Conservation (phyloP, 768 basidiomycete genomes). For the Coprinopsis strossmayeri region DNA sequence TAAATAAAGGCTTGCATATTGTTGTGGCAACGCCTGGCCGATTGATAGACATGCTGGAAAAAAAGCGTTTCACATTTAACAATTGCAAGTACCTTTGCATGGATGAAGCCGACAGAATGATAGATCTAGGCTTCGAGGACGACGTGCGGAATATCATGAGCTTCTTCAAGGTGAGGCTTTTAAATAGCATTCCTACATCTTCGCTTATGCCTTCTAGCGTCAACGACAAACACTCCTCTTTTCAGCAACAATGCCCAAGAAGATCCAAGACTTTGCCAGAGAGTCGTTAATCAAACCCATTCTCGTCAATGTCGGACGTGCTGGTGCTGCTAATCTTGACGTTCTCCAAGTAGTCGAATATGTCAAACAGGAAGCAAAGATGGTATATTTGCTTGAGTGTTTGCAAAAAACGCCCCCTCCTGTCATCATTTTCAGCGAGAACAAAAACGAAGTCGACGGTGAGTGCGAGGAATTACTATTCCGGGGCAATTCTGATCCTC, state of each 20-base stretch:
- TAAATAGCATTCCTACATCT: background rate
- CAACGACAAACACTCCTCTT: conserved; percentile 97
- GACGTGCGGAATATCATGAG: conserved; percentile 99
- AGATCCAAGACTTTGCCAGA: conserved; percentile 98
- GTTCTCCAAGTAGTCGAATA: conserved; percentile 97
- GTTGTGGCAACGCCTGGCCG: conserved; percentile 96
- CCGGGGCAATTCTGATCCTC: conserved; percentile 1
- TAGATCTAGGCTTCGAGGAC: conserved; percentile 97
- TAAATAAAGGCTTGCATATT: conserved; percentile 89
- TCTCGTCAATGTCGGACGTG: conserved; percentile 95
- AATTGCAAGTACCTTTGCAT: conserved; percentile 96
- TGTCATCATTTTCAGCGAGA: conserved; percentile 96
- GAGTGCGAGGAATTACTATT: conserved; percentile 22
- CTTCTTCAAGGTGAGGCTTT: conserved; percentile 77
- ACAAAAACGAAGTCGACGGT: conserved; percentile 99
- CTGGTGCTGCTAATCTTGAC: conserved; percentile 95
- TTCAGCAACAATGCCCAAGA: conserved; percentile 98
- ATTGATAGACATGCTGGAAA: conserved; percentile 97
- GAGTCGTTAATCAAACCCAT: conserved; percentile 93
- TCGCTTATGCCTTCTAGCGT: conserved; percentile 40
- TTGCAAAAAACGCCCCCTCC: conserved; percentile 98
- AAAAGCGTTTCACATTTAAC: conserved; percentile 86
- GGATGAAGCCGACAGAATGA: conserved; percentile 99
- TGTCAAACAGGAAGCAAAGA: conserved; percentile 99
- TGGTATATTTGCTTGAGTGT: conserved; percentile 98